Base-by-base conservation (phyloP, 345 rosid genomes). In the Salix dunnii region DNA sequence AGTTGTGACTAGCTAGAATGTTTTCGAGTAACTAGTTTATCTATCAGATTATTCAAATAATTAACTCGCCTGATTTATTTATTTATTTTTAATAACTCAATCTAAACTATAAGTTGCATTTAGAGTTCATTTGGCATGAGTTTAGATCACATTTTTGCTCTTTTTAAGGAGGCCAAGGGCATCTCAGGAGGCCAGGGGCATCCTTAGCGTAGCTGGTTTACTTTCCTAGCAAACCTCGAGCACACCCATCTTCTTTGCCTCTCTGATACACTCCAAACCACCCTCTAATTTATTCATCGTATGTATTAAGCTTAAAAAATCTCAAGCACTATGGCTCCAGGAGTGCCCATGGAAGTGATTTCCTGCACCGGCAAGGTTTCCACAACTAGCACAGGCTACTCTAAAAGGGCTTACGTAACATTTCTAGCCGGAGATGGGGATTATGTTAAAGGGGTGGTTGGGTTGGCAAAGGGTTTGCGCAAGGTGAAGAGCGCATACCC, bases 391-490 rank as follows among this genome's bases (percentile, higher is more conserved):
- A 21, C 43, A 2, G 74, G 82, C 72, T 81, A 79, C 73, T 75
- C 86, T 0, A 79, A 67, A 67, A 86, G 86, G 64, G 94, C 90
- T 12, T 92, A 77, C 12, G 68, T 78, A 14, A 67, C 81, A n/a
- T 78, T 78, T 67, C 53, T 78, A 36, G 81, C 81, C 6, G 81
- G 81, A 0, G 42, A 67, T 67, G 81, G 81, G 9, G 81, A 78
- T 31, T 78, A 78, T 23, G 38, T 72, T 11, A 78, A 78, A 78
- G 81, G 81, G 38, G 81, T 73, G 20, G 77, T 78, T 20, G 81
- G 81, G 12, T 73, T 78, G 71, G 81, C 81, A 4, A 78, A 78
- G 48, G 81, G 81, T 53, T 67, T 78, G 72, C 27, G 77, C n/a
- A 78, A 60, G 72, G 77, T 67, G 72, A 78, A 58, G 43, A 78